phyloP scores from a whole-genome alignment of 441 rosid species.

The Bocquillonia castaneifolia region DNA sequence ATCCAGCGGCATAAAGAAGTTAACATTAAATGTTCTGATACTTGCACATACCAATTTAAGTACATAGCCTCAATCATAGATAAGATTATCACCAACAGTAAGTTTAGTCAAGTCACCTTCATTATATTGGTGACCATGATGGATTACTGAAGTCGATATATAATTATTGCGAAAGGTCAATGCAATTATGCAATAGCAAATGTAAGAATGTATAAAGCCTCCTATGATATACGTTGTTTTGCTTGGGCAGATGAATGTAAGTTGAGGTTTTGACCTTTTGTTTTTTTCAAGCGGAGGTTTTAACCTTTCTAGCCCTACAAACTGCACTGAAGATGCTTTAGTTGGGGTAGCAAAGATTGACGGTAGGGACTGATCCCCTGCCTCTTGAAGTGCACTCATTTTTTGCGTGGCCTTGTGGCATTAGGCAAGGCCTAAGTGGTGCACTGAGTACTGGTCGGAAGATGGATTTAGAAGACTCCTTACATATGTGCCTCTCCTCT shows the following conservation, averaged over 20 bases:
- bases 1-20: no score
- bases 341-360: no score
- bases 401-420: no score
- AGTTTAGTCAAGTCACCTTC: not conserved
- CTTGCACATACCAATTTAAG: not conserved
- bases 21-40: no score
- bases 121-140: not conserved
- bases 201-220: not conserved
- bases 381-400: no score
- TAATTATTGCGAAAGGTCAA: not conserved
- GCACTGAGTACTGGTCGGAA: no score
- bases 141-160: not conserved
- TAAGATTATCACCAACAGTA: not conserved
- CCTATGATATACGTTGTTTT: not conserved
- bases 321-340: not conserved
- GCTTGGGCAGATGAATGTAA: not conserved
- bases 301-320: not conserved
- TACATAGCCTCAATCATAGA: not conserved
- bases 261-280: no score
- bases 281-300: no score
- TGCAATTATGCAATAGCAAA: not conserved
- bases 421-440: no score
- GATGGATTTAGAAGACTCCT: not conserved
- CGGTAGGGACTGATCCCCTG: no score
- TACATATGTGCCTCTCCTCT: not conserved